Percentiles rank a stretch among this genome's conserved stretches.
These are phyloP conservation scores for Hypericum androsaemum DNA, from an alignment of 345 rosid genomes.

Conservation along the genomic window DNA sequence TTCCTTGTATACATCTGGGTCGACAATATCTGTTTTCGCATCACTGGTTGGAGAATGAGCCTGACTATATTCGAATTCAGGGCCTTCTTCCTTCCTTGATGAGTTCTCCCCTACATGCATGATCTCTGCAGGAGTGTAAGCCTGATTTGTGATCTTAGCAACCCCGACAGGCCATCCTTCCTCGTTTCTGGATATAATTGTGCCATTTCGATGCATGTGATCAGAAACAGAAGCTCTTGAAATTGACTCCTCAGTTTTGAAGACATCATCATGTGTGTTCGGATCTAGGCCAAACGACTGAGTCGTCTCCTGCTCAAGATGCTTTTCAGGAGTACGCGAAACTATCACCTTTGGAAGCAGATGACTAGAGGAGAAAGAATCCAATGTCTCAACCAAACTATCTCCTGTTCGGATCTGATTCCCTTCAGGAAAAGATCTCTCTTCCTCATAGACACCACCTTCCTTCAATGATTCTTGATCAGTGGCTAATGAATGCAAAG, in stretches of 20 bases:
- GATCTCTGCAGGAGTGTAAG: constrained; percentile 30
- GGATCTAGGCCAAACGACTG: constrained; percentile 22
- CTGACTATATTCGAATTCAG: constrained; percentile 24
- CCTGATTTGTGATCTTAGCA: constrained; percentile 14
- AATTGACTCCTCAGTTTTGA: constrained; percentile 8
- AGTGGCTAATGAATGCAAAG: constrained; percentile 24
- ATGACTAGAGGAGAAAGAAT: constrained; percentile 18
- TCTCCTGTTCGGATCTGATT: constrained; percentile 14
- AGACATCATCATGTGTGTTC: constrained; percentile 17
- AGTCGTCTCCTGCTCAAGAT: constrained; percentile 22
- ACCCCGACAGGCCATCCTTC: constrained; percentile 12
- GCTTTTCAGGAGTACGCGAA: constrained; percentile 21
- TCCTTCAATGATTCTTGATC: constrained; percentile 16
- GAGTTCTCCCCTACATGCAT: constrained; percentile 28
- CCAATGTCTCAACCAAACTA: constrained; percentile 16
- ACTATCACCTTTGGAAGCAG: constrained; percentile 19
- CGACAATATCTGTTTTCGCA: constrained; percentile 26
- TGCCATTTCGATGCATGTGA: constrained; percentile 11
- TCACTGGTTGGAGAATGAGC: constrained; percentile 18
- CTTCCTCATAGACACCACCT: constrained; percentile 11
- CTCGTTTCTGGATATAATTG: constrained; percentile 7
- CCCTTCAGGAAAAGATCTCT: constrained; percentile 16
- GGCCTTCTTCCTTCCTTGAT: constrained; percentile 22
- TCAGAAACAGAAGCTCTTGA: constrained; percentile 11
- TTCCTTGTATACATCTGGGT: constrained; percentile 27